phyloP scores from a whole-genome alignment of 139 green algal species.

The Microglena sp. region DNA sequence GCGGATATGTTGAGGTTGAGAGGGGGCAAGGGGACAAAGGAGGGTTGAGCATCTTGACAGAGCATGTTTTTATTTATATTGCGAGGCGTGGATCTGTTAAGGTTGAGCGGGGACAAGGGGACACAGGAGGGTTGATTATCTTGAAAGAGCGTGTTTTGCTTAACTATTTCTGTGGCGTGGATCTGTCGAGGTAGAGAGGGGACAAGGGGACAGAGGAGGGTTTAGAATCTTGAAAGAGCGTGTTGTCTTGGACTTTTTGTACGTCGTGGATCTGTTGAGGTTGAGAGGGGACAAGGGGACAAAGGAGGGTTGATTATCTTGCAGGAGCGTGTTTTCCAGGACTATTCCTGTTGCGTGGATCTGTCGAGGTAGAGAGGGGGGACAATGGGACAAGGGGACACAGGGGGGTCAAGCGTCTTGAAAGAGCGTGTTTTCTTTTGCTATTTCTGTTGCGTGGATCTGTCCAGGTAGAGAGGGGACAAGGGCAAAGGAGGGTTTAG shows the following conservation, averaged over 20 bases:
- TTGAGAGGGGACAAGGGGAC: no score
- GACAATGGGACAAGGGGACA: no score
- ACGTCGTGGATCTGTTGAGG: conserved; percentile 38
- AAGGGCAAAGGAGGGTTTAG: no score
- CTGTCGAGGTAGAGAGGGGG: no score
- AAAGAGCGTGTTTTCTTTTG: conserved; percentile 49
- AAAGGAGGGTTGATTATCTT: conserved; percentile 23
- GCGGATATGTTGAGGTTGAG: conserved; percentile 31
- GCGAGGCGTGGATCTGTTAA: conserved; percentile 40
- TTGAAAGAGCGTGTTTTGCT: conserved; percentile 52
- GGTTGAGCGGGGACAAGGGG: no score
- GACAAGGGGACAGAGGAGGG: no score
- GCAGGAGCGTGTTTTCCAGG: conserved; percentile 51
- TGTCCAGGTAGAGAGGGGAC: no score
- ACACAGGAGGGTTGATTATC: no score
- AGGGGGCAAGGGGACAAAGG: no score
- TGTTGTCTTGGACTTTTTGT: conserved; percentile 50
- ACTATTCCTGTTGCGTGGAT: conserved; percentile 45
- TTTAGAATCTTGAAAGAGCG: conserved; percentile 37
- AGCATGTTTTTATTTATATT: conserved; percentile 48
- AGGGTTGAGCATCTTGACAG: conserved; percentile 29
- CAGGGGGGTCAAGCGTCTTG: conserved; percentile 23
- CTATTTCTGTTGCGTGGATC: conserved; percentile 47
- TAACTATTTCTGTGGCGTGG: conserved; percentile 44
- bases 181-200: conserved; percentile 33